Evolutionary conservation across 1,139 yeast genomes (phyloP).

Genomic region (Meyerozyma sp.): DNA sequence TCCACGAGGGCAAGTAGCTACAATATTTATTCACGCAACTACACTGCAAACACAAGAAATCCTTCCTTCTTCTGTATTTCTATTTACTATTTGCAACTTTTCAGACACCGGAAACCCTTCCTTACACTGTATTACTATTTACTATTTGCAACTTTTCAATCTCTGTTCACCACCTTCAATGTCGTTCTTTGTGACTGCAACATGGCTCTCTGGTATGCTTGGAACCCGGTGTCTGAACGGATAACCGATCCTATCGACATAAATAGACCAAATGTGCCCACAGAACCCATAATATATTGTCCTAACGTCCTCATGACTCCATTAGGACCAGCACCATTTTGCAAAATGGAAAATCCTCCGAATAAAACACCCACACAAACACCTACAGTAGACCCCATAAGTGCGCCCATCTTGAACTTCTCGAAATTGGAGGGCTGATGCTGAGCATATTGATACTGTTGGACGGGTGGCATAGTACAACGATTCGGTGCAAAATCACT

Average conservation of each 20-base stretch:
- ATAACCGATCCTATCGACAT: constrained; percentile 95
- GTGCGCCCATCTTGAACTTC: constrained; percentile 95
- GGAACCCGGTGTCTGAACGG: constrained; percentile 62
- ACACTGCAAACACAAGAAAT: not conserved
- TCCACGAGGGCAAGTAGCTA: not conserved
- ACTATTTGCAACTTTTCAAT: not conserved
- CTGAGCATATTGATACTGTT: constrained; percentile 62
- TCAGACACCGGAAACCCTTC: not conserved
- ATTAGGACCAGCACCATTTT: constrained; percentile 97
- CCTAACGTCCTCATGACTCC: constrained; percentile 97
- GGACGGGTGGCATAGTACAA: constrained; percentile 73
- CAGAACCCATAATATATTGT: constrained; percentile 93
- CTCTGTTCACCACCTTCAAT: constrained; percentile 24
- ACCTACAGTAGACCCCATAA: constrained; percentile 96
- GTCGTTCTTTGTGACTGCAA: constrained; percentile 31
- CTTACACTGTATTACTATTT: not conserved
- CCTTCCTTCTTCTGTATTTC: not conserved
- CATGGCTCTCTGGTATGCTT: constrained; percentile 36
- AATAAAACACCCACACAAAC: constrained; percentile 92
- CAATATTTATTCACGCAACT: not conserved
- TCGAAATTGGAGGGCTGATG: constrained; percentile 90
- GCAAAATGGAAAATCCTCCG: constrained; percentile 88
- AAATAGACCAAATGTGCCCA: constrained; percentile 92
- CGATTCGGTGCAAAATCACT: no score
- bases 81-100: not conserved